Evolutionary conservation across 305 asterid species (phyloP).

Genomic region (Solanum chacoense): DNA sequence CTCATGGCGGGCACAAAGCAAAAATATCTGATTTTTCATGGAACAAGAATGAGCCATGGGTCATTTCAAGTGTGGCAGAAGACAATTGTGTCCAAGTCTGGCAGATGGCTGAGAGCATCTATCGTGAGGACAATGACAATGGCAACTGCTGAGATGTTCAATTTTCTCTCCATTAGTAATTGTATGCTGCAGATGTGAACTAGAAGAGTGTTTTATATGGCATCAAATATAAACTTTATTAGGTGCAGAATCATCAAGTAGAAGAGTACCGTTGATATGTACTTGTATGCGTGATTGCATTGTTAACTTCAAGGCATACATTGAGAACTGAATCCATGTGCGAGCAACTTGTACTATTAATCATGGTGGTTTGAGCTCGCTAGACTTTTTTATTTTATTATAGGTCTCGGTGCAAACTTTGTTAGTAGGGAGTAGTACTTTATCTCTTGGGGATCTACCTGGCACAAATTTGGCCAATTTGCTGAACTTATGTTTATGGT

Average conservation of each 20-base stretch:
- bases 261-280: not conserved
- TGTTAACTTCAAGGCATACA: not conserved
- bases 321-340: not conserved
- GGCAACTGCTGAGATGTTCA: constrained; percentile 6
- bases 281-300: not conserved
- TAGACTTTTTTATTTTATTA: no score
- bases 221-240: not conserved
- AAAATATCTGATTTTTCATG: constrained; percentile 90
- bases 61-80: constrained; percentile 87
- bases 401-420: not conserved
- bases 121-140: constrained; percentile 50
- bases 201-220: not conserved
- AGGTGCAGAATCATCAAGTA: not conserved
- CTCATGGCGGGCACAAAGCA: constrained; percentile 96
- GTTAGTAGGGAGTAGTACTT: not conserved
- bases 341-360: not conserved
- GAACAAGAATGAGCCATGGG: constrained; percentile 84
- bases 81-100: constrained; percentile 82
- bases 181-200: not conserved
- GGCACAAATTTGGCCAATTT: not conserved
- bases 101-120: constrained; percentile 88
- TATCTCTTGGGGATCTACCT: not conserved
- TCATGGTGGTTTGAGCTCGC: not conserved
- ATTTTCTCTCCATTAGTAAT: not conserved
- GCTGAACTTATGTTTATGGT: not conserved